Evolutionary conservation across 2,329 filamentous ascomycete species (phyloP).

Genomic region (Diplodia seriata): DNA sequence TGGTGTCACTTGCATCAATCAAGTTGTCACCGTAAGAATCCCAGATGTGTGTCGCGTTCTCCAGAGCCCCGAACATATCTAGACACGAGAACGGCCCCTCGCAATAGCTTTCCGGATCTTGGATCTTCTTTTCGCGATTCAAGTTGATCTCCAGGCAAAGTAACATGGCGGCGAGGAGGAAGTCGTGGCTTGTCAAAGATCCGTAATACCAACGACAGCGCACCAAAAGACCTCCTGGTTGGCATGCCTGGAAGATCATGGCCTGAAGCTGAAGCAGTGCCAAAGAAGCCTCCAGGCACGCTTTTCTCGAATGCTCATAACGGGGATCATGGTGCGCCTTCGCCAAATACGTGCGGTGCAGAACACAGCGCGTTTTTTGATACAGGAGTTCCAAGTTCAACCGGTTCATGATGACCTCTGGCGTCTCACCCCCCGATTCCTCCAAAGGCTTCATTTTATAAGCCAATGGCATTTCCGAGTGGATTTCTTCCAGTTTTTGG

Average conservation of each 20-base stretch:
- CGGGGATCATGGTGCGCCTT: constrained; percentile 44
- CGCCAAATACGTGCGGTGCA: constrained; percentile 62
- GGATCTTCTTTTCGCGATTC: constrained; percentile 8
- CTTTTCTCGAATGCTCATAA: constrained; percentile 53
- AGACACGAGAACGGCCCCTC: constrained; percentile 9
- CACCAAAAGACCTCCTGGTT: constrained; percentile 53
- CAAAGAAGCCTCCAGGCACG: constrained; percentile 57
- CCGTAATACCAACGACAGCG: constrained; percentile 56
- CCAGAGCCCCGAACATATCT: constrained; percentile 24
- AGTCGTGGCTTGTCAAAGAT: constrained; percentile 55
- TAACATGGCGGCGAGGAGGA: constrained; percentile 57
- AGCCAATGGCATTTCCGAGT: constrained; percentile 44
- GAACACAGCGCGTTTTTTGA: constrained; percentile 58
- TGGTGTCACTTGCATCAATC: constrained; percentile 29
- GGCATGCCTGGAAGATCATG: constrained; percentile 57
- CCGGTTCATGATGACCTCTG: constrained; percentile 60
- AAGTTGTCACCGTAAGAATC: constrained; percentile 29
- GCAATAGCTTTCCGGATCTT: background rate
- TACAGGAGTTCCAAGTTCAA: constrained; percentile 61
- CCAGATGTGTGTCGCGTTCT: constrained; percentile 29
- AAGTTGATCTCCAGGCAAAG: constrained; percentile 55
- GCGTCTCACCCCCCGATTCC: constrained; percentile 56
- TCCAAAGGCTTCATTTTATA: constrained; percentile 49
- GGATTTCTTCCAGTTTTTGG: constrained; percentile 45
- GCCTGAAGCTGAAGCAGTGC: constrained; percentile 58